Base-by-base conservation (phyloP, 2,329 filamentous ascomycete genomes). In the Hirsutella rhossiliensis region DNA sequence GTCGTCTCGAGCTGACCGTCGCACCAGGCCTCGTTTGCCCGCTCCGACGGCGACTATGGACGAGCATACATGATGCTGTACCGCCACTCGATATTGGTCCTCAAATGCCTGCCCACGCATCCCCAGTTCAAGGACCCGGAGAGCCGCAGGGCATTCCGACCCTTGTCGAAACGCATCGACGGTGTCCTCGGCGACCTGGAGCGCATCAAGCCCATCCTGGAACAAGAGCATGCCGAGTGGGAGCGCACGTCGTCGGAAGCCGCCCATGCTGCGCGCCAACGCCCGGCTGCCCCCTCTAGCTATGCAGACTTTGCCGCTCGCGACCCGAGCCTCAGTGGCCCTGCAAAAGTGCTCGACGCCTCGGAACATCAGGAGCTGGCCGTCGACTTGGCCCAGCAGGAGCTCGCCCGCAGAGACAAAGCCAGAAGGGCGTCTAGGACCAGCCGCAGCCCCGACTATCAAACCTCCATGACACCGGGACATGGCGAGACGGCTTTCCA, bases 41-140 rank as follows among this genome's bases (percentile, higher is more conserved):
- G 92, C 55, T 75, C 76, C 37, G 90, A 97, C 62, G 82, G 83
- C 55, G 89, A 96, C 63, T 79, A 87, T 50, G 79, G 88, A 54
- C 84, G 92, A 57, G 86, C 90, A 5, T 98, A 94, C 62, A 75
- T 96, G 44, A 79, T 97, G 47, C 76, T 94, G n/a, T 87, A 92
- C 59, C 81, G 92, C 53, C 88, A 94, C 64, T 87, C 87, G 11
- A 75, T 82, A 43, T 78, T 98, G n/a, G 77, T 95, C 20, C 68
- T 95, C 27, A 76, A 87, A 7, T 75, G 83, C 43, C 71, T 98
- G 9, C 73, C 77, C 0, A 73, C 68, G 2, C 92, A 97, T 54
- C 88, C 90, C 1, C 79, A 92, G 45, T 78, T 78, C 39, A 82
- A 76, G 52, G 73, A 78, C 8, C 72, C 77, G 11, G 77, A 82